phyloP scores from a whole-genome alignment of 2,329 filamentous ascomycete genomes.

The Rugonectria rugulosa region DNA sequence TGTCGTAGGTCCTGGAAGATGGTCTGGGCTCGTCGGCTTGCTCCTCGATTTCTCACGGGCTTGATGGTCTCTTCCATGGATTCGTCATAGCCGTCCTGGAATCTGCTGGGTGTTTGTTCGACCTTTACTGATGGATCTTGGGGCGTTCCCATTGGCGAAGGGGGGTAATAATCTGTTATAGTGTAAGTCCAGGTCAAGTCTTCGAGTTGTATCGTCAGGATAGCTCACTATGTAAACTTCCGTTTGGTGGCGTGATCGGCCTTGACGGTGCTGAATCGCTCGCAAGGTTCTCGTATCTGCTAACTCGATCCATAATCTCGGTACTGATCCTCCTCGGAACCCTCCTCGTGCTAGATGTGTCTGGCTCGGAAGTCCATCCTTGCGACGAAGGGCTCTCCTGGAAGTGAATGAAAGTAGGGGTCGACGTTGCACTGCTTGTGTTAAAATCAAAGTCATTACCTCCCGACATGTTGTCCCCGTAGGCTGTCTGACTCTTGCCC shows the following conservation, averaged over 20 bases:
- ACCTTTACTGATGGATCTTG: slow-evolving; percentile 56
- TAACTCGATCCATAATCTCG: slow-evolving; percentile 66
- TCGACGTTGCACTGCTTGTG: slow-evolving; percentile 55
- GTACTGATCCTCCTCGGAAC: slow-evolving; percentile 62
- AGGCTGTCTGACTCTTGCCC: slow-evolving; percentile 56
- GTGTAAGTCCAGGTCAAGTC: slow-evolving; percentile 10
- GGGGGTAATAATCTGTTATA: slow-evolving; percentile 65
- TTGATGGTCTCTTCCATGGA: slow-evolving; percentile 73
- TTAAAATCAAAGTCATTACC: slow-evolving; percentile 60
- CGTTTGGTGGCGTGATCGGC: slow-evolving; percentile 69
- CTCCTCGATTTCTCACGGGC: slow-evolving; percentile 53
- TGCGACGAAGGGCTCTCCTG: slow-evolving; percentile 54
- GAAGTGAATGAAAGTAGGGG: slow-evolving; percentile 59
- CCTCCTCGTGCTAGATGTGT: slow-evolving; percentile 52
- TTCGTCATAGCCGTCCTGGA: slow-evolving; percentile 68
- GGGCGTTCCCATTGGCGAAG: slow-evolving; percentile 73
- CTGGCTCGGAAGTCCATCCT: slow-evolving; percentile 61
- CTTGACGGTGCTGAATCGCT: slow-evolving; percentile 52
- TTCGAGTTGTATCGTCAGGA: neutral
- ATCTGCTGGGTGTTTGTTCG: slow-evolving; percentile 55
- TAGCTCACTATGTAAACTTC: slow-evolving; percentile 67
- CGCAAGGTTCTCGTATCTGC: slow-evolving; percentile 64
- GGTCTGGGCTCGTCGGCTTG: slow-evolving; percentile 55
- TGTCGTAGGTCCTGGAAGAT: slow-evolving; percentile 67
- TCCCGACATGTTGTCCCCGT: slow-evolving; percentile 49